Conservation (phyloP, 1,284 basidiomycete species). For the Porogramme epimiltina region DNA sequence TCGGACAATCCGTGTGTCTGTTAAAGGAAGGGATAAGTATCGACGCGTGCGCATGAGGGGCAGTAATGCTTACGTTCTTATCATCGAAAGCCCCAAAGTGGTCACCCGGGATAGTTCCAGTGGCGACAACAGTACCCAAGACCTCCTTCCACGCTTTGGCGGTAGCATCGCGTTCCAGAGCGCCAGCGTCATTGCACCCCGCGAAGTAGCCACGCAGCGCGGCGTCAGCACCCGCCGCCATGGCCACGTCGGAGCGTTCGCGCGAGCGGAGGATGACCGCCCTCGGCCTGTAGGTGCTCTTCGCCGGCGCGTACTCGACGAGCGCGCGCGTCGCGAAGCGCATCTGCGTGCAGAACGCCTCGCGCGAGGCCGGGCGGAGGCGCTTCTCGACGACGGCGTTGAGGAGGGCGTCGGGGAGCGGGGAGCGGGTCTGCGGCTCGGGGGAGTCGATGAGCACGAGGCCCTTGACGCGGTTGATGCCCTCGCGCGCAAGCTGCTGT, state of each 20-base stretch:
- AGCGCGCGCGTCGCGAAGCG: constrained; percentile 23
- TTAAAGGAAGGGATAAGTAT: no score
- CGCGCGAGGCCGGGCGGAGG: constrained; percentile 1
- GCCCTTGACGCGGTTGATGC: constrained; percentile 46
- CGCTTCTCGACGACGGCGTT: constrained; percentile 25
- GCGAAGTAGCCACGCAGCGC: constrained; percentile 40
- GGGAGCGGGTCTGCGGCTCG: constrained; percentile 47
- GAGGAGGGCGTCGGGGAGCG: constrained; percentile 53
- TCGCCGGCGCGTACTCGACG: constrained; percentile 19
- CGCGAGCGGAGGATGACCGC: constrained; percentile 25
- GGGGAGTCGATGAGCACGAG: constrained; percentile 71
- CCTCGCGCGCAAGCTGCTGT: constrained; percentile 46
- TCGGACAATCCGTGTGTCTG: no score
- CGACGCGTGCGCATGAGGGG: no score
- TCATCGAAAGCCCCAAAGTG: constrained; percentile 39
- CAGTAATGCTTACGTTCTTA: constrained; percentile 46
- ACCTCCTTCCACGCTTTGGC: no score
- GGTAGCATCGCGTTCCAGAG: no score
- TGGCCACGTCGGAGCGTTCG: constrained; percentile 1
- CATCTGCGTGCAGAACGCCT: constrained; percentile 22
- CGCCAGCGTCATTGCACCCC: no score
- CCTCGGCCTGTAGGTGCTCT: constrained; percentile 4
- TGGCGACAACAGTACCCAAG: no score
- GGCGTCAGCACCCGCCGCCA: no score
- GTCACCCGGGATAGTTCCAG: no score